Conservation (phyloP, 495 filamentous ascomycete genomes). For the Trichoderma erinaceum region DNA sequence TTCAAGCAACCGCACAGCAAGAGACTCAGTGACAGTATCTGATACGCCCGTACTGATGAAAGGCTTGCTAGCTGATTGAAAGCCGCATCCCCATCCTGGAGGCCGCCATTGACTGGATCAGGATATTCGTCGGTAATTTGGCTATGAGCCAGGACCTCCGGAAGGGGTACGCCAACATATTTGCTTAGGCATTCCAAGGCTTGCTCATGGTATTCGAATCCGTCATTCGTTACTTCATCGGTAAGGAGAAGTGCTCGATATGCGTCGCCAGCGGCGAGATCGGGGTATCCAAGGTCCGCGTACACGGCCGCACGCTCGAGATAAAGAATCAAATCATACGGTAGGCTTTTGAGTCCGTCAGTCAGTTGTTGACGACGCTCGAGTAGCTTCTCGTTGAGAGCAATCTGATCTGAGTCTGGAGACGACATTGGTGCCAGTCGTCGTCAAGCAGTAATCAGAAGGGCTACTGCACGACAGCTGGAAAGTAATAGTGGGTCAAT, state of each 20-base stretch:
- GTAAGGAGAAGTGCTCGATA: constrained; percentile 81
- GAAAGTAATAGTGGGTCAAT: neutral
- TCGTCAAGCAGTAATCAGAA: neutral
- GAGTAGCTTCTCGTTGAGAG: constrained; percentile 28
- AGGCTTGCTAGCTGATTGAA: constrained; percentile 31
- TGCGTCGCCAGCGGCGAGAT: constrained; percentile 83
- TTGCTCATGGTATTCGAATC: constrained; percentile 58
- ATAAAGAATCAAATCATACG: constrained; percentile 75
- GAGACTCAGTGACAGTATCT: constrained; percentile 54
- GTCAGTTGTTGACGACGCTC: constrained; percentile 41
- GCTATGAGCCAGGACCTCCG: constrained; percentile 37
- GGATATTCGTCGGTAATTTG: constrained; percentile 26
- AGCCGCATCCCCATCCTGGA: constrained; percentile 23
- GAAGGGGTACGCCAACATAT: constrained; percentile 27
- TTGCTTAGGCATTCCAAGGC: constrained; percentile 38
- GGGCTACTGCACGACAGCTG: neutral
- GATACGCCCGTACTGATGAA: constrained; percentile 47
- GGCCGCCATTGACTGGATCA: constrained; percentile 21
- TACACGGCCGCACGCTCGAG: constrained; percentile 66
- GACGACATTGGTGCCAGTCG: neutral
- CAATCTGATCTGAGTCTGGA: neutral
- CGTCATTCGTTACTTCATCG: constrained; percentile 69
- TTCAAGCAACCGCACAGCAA: constrained; percentile 62
- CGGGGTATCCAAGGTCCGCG: constrained; percentile 72
- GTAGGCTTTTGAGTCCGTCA: constrained; percentile 43